Evolutionary conservation across 345 rosid species (phyloP).

Genomic region (Ceriops tagal): DNA sequence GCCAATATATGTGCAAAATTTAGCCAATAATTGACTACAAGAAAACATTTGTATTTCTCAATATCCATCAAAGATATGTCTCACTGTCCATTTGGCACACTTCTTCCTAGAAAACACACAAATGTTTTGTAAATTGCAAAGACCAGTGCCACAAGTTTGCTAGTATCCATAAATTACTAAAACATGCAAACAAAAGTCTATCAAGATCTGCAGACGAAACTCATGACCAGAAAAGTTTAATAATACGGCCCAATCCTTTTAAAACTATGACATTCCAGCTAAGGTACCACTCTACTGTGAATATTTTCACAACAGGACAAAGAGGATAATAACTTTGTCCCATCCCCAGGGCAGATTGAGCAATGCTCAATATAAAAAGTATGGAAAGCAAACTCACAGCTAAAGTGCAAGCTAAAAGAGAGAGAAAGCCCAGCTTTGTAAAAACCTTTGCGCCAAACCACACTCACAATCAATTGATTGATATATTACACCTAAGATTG

Average conservation of each 20-base stretch:
- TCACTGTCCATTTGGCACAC: too few relatives aligned
- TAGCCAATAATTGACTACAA: not conserved
- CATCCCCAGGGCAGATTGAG: not conserved
- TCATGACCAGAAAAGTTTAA: not conserved
- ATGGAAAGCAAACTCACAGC: not conserved
- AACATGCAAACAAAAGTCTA: not conserved
- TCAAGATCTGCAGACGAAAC: not conserved
- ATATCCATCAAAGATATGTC: not conserved
- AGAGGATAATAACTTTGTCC: not conserved
- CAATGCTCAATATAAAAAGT: not conserved
- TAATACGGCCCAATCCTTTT: not conserved
- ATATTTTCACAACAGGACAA: not conserved
- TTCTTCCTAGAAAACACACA: too few relatives aligned
- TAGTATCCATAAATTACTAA: not conserved
- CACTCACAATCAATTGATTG: not conserved
- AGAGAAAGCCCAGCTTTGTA: not conserved
- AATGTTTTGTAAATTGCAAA: not conserved
- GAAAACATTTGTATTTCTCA: not conserved
- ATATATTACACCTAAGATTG: too few relatives aligned
- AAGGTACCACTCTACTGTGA: not conserved
- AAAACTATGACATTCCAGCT: not conserved
- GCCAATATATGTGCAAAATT: not conserved
- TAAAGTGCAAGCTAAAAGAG: not conserved
- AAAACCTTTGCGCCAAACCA: not conserved
- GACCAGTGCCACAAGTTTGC: not conserved